Evolutionary conservation across 495 filamentous ascomycete genomes (phyloP).

Genomic region (Penicillium odoratum): DNA sequence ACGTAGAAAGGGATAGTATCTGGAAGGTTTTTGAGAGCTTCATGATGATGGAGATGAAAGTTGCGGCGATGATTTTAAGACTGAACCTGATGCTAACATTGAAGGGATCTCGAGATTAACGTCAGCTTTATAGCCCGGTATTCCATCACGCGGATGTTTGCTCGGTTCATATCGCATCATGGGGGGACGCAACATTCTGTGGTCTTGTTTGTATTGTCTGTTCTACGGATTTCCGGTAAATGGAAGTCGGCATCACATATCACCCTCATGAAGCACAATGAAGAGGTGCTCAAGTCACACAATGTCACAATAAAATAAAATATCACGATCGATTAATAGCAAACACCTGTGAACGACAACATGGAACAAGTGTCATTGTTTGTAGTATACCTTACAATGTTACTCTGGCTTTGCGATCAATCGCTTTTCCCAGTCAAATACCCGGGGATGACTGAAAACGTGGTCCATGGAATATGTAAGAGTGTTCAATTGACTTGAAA

Average conservation of each 20-base stretch:
- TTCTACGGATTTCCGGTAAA: neutral
- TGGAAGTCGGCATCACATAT: neutral
- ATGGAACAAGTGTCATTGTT: neutral
- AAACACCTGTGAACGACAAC: neutral
- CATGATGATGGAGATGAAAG: neutral
- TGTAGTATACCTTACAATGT: too few relatives aligned
- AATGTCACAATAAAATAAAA: neutral
- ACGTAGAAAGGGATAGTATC: neutral
- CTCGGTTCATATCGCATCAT: neutral
- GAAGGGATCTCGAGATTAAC: neutral
- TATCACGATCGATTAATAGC: neutral
- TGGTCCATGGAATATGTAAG: too few relatives aligned
- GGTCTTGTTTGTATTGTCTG: neutral
- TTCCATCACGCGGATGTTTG: neutral
- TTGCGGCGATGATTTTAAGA: neutral
- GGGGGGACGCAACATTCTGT: neutral
- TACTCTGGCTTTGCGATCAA: too few relatives aligned
- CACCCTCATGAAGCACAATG: conserved; percentile 7
- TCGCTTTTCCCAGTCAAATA: too few relatives aligned
- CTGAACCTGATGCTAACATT: neutral
- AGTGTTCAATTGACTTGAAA: too few relatives aligned
- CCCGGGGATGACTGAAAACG: too few relatives aligned
- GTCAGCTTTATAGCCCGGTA: neutral
- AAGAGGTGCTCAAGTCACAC: conserved; percentile 14
- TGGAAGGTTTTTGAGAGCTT: neutral